Conservation (phyloP, 1,139 yeast species). For the Nakaseomyces bracarensis region DNA sequence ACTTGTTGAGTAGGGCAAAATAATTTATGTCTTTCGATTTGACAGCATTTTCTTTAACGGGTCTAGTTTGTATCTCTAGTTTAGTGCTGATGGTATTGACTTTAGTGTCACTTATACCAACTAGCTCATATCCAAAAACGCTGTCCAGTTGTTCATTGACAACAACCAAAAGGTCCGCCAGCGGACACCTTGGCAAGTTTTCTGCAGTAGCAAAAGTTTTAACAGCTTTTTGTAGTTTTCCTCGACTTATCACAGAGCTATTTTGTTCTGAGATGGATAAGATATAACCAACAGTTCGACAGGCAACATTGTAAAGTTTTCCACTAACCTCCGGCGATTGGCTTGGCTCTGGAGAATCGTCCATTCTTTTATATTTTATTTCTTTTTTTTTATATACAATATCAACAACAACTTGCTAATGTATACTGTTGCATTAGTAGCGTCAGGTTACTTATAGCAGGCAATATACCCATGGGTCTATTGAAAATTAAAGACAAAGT, state of each 20-base stretch:
- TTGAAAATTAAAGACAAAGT: too few relatives aligned
- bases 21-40: constrained; percentile 4
- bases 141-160: background rate
- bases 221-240: constrained; percentile 3
- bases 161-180: constrained; percentile 1
- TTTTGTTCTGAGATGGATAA: constrained; percentile 8
- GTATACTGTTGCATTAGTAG: too few relatives aligned
- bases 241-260: background rate
- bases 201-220: background rate
- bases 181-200: constrained; percentile 3
- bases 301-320: constrained; percentile 17
- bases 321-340: constrained; percentile 21
- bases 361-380: background rate
- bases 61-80: background rate
- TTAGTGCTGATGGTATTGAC: background rate
- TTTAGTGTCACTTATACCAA: background rate
- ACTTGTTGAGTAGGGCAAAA: background rate
- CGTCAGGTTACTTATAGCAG: too few relatives aligned
- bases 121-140: background rate
- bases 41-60: background rate
- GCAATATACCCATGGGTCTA: too few relatives aligned
- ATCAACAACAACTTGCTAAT: too few relatives aligned
- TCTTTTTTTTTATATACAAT: too few relatives aligned
- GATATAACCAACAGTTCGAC: constrained; percentile 6
- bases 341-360: constrained; percentile 1